phyloP scores from a whole-genome alignment of 106 monocot genomes.

The Dioscorea alata region DNA sequence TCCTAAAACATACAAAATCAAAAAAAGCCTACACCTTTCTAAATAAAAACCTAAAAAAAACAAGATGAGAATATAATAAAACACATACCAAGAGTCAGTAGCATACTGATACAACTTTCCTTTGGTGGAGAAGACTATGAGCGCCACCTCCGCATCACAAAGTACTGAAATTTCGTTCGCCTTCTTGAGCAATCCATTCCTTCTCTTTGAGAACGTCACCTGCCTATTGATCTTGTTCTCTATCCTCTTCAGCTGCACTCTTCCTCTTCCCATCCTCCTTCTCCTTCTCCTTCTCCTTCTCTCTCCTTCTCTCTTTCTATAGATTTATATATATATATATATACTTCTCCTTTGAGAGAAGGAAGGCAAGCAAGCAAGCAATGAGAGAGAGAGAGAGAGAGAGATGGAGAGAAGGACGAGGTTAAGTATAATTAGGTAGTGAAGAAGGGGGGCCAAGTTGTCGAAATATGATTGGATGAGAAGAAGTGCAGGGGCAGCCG shows the following conservation, averaged over 20 bases:
- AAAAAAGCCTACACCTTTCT: too few relatives aligned
- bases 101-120: slow-evolving; percentile 8
- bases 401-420: background rate
- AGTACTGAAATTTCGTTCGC: background rate
- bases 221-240: slow-evolving; percentile 15
- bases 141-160: slow-evolving; percentile 2
- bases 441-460: background rate
- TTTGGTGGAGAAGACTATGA: slow-evolving; percentile 17
- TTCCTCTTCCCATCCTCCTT: slow-evolving; percentile 3
- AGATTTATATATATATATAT: background rate
- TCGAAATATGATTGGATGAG: background rate
- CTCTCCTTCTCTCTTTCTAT: background rate
- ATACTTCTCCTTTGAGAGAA: background rate
- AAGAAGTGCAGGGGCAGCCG: too few relatives aligned
- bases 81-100: slow-evolving; percentile 3
- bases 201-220: slow-evolving; percentile 6
- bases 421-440: background rate
- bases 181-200: slow-evolving; percentile 1
- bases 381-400: background rate
- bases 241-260: slow-evolving; percentile 15
- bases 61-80: too few relatives aligned
- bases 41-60: too few relatives aligned
- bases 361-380: background rate
- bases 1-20: too few relatives aligned
- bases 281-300: background rate